phyloP scores from a whole-genome alignment of 257 asterid genomes.

The Avicennia marina region DNA sequence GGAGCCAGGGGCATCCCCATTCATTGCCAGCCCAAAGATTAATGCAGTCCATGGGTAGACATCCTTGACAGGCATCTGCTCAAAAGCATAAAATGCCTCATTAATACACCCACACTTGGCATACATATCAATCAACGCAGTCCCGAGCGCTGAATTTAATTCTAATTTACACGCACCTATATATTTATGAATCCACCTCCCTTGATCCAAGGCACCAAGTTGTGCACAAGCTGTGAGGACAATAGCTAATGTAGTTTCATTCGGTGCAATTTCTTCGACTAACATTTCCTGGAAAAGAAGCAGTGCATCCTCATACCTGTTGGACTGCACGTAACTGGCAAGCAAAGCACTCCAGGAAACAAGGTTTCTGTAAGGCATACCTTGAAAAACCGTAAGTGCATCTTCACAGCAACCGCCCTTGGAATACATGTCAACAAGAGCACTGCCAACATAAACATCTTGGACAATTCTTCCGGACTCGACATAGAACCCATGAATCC shows the following conservation, averaged over 20 bases:
- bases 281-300: constrained; percentile 38
- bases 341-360: constrained; percentile 52
- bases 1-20: constrained; percentile 38
- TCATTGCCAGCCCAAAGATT: constrained; percentile 41
- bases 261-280: constrained; percentile 27
- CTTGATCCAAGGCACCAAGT: constrained; percentile 46
- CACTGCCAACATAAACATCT: constrained; percentile 39
- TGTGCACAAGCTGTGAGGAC: constrained; percentile 50
- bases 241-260: constrained; percentile 31
- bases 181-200: constrained; percentile 37
- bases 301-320: constrained; percentile 26
- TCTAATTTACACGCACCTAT: constrained; percentile 14
- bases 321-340: constrained; percentile 34
- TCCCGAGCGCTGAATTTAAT: constrained; percentile 35
- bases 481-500: constrained; percentile 49
- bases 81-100: constrained; percentile 35
- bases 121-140: constrained; percentile 53
- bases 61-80: constrained; percentile 22
- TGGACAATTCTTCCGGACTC: constrained; percentile 37
- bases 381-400: constrained; percentile 32
- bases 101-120: constrained; percentile 49
- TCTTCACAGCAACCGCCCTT: constrained; percentile 39
- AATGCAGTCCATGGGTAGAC: constrained; percentile 52
- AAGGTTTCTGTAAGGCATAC: constrained; percentile 33
- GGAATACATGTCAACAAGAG: constrained; percentile 53